Evolutionary conservation across 768 basidiomycete genomes (phyloP), one percentile per base, ranked within the genome.

Genomic region (Panellus pusillus): DNA sequence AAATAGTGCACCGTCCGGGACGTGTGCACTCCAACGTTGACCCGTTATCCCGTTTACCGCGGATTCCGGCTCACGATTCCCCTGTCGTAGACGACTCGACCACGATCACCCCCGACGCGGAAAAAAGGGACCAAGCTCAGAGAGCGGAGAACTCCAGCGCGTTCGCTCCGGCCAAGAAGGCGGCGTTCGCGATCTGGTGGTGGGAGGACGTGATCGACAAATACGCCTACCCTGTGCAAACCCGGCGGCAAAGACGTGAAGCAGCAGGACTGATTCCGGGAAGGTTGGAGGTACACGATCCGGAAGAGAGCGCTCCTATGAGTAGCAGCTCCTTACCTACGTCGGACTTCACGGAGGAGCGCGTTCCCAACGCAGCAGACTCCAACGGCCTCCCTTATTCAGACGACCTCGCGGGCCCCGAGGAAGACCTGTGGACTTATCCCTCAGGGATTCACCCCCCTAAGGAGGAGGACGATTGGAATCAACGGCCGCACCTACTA

Each of bases 1-100:
- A n/a, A n/a, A n/a, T n/a, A n/a, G n/a, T n/a, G n/a, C n/a, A n/a
- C n/a, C n/a, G n/a, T n/a, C n/a, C n/a, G n/a, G n/a, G n/a, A n/a
- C n/a, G n/a, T n/a, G n/a, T n/a, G n/a, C 69, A 69, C 43, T 70
- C 66, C 7, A 69, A 69, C 42, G 52, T 54, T 40, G 50, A 52
- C 29, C 50, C 50, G 8, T 20, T 52, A 15, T 52, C 50, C 5
- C 13, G 50, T 9, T 27, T 52, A 8, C 39, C 40, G 7, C 18
- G 50, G 19, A 32, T 47, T 11, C 27, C 52, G 8, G 9, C n/a
- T 11, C 43, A 46, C 32, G n/a, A n/a, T n/a, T n/a, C n/a, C n/a
- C n/a, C n/a, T n/a, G n/a, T n/a, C n/a, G n/a, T n/a, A n/a, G n/a
- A n/a, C n/a, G n/a, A n/a, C n/a, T n/a, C n/a, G n/a, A n/a, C n/a